Base-by-base conservation (phyloP, 331 rosid genomes). In the Cydonia oblonga region DNA sequence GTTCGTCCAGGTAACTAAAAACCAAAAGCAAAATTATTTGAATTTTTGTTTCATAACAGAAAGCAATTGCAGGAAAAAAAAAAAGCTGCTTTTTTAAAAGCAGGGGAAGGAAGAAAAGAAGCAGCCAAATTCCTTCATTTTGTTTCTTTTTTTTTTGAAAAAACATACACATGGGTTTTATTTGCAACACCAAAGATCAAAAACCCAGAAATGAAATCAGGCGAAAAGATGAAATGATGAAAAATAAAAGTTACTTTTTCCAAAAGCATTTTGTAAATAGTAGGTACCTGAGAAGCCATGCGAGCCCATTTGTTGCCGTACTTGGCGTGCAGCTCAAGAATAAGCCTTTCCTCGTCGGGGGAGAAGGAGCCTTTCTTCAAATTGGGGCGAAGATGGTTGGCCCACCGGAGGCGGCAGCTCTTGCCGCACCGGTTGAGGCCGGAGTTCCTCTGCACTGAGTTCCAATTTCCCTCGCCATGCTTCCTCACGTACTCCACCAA, bases 271-370 rank as follows among this genome's bases (percentile, higher is more conserved):
- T 11, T 42, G 49, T 42, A 42, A 1, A 14, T 29, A 7, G 49
- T 54, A 4, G 28, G 3, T 64, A 90, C 98, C 85, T 90, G 87
- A 67, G 95, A 80, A 12, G 98, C 97, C 97, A 93, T 93, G 79
- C 92, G 81, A 29, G 98, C 98, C 98, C 98, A 93, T 82, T 91
- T 93, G 81, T 93, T 93, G 69, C 97, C 98, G 28, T 75, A 86
- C 38, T 85, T 92, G 28, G 96, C 74, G 66, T 93, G 98, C 7
- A 93, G 92, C 23, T 88, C 89, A 40, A 89, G 76, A 79, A 93
- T 93, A 60, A 85, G 89, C 25, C 87, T 81, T 81, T 93, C 97
- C 69, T 93, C 98, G 3, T 88, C 89, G 0, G 83, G 86, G 5
- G 92, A 82, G 67, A 93, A 93, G 3, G 91, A 81, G 14, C 98